phyloP scores from a whole-genome alignment of 2,329 filamentous ascomycete species.

The Hymenoscyphus repandus region DNA sequence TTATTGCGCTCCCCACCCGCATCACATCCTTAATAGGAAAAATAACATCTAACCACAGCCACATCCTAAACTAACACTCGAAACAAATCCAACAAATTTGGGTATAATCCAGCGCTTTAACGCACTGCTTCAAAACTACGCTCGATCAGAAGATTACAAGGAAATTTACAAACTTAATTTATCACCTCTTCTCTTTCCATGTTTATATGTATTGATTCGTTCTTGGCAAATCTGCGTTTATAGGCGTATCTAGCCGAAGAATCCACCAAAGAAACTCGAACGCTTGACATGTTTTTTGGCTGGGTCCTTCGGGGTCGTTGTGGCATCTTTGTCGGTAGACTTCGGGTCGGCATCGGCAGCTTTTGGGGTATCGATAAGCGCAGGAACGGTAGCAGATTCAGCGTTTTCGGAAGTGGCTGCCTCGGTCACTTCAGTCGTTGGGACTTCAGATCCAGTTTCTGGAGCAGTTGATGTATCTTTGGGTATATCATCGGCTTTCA shows the following conservation, averaged over 20 bases:
- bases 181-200: background rate
- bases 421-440: background rate
- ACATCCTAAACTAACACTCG: no score
- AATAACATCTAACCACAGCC: no score
- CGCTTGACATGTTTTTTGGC: conserved; percentile 8
- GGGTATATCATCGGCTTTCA: background rate
- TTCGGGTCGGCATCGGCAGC: background rate
- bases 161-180: background rate
- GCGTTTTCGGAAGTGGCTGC: background rate
- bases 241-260: conserved; percentile 2
- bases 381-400: background rate
- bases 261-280: conserved; percentile 8
- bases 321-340: background rate
- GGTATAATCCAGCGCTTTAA: background rate
- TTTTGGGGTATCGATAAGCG: background rate
- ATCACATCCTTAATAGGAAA: no score
- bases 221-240: no score
- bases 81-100: background rate
- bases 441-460: background rate
- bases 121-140: background rate
- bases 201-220: background rate
- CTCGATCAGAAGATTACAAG: background rate
- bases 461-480: conserved; percentile 1
- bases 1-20: no score
- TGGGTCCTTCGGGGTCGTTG: background rate